phyloP scores from a whole-genome alignment of 495 filamentous ascomycete genomes.

The Aspergillus heteromorphus region DNA sequence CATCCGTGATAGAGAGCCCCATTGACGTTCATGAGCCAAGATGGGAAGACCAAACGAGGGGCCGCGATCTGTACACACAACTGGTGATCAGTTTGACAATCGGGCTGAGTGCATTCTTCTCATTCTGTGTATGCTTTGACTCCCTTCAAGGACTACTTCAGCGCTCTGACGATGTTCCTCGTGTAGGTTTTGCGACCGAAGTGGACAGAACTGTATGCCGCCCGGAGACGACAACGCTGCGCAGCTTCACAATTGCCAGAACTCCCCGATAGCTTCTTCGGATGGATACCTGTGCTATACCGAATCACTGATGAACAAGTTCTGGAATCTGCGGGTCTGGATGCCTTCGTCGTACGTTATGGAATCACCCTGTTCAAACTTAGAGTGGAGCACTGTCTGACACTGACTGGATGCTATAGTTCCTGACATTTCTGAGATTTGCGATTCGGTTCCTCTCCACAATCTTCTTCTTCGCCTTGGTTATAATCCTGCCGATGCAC shows the following conservation, averaged over 20 bases:
- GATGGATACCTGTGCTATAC: slow-evolving; percentile 92
- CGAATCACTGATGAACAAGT: slow-evolving; percentile 83
- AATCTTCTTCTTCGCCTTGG: slow-evolving; percentile 72
- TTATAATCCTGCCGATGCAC: slow-evolving; percentile 82
- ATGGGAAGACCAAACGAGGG: slow-evolving; percentile 33
- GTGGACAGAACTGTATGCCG: slow-evolving; percentile 91
- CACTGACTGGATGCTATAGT: slow-evolving; percentile 41
- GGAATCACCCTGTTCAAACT: background rate
- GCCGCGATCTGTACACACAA: slow-evolving; percentile 54
- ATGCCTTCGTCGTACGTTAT: slow-evolving; percentile 81
- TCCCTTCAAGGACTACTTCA: background rate
- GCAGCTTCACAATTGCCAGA: slow-evolving; percentile 71
- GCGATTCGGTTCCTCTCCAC: slow-evolving; percentile 74
- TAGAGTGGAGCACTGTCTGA: background rate
- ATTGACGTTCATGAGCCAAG: slow-evolving; percentile 18
- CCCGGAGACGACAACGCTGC: slow-evolving; percentile 66
- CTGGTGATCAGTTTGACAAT: slow-evolving; percentile 52
- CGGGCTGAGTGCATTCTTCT: slow-evolving; percentile 54
- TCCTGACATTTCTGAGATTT: slow-evolving; percentile 91
- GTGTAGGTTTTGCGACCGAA: slow-evolving; percentile 70
- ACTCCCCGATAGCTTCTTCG: slow-evolving; percentile 81
- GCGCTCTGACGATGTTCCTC: background rate
- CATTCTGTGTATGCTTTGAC: slow-evolving; percentile 52
- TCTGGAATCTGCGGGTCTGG: slow-evolving; percentile 82
- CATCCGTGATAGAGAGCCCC: slow-evolving; percentile 13